These are phyloP conservation scores for Pichia phayaonensis DNA, from an alignment of 805 yeast species.

Conservation along the genomic window DNA sequence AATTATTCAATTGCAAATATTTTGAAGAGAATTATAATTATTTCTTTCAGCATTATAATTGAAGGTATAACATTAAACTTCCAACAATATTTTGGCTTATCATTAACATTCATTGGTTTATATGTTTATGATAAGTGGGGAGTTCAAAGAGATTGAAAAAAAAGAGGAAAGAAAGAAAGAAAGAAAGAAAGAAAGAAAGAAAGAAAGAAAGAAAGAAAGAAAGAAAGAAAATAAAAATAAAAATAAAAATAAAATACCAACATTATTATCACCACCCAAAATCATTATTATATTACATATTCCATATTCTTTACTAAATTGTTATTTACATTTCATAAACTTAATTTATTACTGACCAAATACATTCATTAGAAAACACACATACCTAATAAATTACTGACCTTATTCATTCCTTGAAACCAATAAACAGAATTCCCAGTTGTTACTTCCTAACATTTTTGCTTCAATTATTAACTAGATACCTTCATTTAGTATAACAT, in stretches of 20 bases:
- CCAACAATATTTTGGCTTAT: conserved; percentile 44
- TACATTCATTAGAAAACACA: background rate
- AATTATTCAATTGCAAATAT: conserved; percentile 76
- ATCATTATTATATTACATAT: no score
- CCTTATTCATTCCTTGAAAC: background rate
- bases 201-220: no score
- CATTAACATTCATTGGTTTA: conserved; percentile 51
- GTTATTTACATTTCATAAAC: background rate
- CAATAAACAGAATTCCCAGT: no score
- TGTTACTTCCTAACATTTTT: no score
- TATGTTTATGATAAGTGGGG: conserved; percentile 74
- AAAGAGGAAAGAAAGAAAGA: no score
- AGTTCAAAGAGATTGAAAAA: conserved; percentile 21
- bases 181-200: no score
- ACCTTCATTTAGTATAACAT: background rate
- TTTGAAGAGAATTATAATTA: conserved; percentile 64
- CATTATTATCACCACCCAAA: background rate
- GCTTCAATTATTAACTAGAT: background rate
- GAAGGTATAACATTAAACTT: conserved; percentile 41
- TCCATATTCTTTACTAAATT: background rate
- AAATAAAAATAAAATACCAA: no score
- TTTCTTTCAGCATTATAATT: conserved; percentile 55
- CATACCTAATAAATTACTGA: background rate
- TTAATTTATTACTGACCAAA: background rate
- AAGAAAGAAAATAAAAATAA: no score